Percentiles rank a stretch among this genome's conserved stretches.
Evolutionary conservation across 176 grass and related monocot genomes (phyloP).

Genomic region (Phragmites australis): DNA sequence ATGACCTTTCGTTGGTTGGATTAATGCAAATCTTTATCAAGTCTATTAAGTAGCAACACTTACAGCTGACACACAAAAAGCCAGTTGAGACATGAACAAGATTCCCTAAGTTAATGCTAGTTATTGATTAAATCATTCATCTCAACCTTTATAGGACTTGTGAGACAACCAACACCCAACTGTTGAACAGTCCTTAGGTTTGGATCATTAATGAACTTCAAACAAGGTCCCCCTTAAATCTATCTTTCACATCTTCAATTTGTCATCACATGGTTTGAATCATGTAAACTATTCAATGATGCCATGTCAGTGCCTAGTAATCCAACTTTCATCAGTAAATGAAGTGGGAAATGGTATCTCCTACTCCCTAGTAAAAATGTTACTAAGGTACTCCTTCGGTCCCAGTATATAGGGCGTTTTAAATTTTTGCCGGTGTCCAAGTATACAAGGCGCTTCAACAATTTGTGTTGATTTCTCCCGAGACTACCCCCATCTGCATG

Average conservation of each 20-base stretch:
- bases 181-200: too few species aligned
- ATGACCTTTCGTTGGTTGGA: too few species aligned
- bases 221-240: too few species aligned
- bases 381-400: neutral
- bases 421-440: too few species aligned
- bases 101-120: constrained; percentile 17
- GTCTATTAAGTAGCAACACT: too few species aligned
- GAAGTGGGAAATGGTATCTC: neutral
- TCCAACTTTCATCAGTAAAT: neutral
- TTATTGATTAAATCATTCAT: constrained; percentile 2
- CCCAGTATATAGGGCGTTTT: too few species aligned
- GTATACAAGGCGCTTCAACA: too few species aligned
- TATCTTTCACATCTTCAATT: neutral
- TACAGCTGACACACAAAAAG: neutral
- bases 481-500: too few species aligned
- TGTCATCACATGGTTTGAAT: neutral
- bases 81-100: neutral
- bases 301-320: neutral
- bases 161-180: too few species aligned
- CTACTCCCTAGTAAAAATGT: neutral
- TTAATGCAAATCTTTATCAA: too few species aligned
- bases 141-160: neutral
- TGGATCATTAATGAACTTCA: too few species aligned
- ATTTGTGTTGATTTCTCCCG: too few species aligned
- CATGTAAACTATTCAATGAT: neutral